Evolutionary conservation across 2,329 filamentous ascomycete species (phyloP).

Genomic region (Arthrinium puccinioides): DNA sequence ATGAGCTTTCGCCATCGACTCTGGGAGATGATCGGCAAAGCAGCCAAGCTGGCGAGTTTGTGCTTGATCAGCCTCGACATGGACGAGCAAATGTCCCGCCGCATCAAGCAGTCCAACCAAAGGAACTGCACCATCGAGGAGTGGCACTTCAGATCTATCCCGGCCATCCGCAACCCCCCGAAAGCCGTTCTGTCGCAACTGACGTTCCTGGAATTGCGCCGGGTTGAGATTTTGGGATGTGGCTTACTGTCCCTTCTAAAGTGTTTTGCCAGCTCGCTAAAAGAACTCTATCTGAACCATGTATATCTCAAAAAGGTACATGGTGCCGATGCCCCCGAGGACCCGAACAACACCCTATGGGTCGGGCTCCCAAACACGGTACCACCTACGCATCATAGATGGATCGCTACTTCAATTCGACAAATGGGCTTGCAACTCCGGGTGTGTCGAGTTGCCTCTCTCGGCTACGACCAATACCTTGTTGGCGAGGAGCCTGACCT

Average conservation of each 20-base stretch:
- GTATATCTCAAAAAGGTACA: slow-evolving; percentile 37
- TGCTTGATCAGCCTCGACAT: slow-evolving; percentile 39
- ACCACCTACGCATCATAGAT: slow-evolving; percentile 27
- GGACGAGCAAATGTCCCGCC: slow-evolving; percentile 27
- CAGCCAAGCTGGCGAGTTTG: slow-evolving; percentile 34
- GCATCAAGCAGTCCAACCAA: slow-evolving; percentile 29
- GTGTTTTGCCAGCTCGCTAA: slow-evolving; percentile 29
- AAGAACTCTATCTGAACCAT: slow-evolving; percentile 37
- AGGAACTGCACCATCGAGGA: slow-evolving; percentile 28
- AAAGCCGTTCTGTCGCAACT: slow-evolving; percentile 28
- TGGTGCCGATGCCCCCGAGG: slow-evolving; percentile 22
- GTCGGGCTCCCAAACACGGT: slow-evolving; percentile 35
- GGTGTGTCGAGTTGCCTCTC: slow-evolving; percentile 34
- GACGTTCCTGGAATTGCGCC: slow-evolving; percentile 35
- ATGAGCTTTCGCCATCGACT: slow-evolving; percentile 35
- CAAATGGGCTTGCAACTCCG: slow-evolving; percentile 26
- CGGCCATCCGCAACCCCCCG: slow-evolving; percentile 20
- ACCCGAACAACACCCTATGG: slow-evolving; percentile 32
- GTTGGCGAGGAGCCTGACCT: slow-evolving; percentile 20
- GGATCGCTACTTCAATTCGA: slow-evolving; percentile 36
- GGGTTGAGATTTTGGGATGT: slow-evolving; percentile 29
- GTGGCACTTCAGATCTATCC: slow-evolving; percentile 32
- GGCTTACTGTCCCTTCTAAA: slow-evolving; percentile 26
- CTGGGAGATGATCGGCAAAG: slow-evolving; percentile 42
- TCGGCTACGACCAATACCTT: slow-evolving; percentile 35